Evolutionary conservation across 768 basidiomycete species (phyloP), one percentile per base, ranked within the genome.

Genomic region (Boletus rubropictus): DNA sequence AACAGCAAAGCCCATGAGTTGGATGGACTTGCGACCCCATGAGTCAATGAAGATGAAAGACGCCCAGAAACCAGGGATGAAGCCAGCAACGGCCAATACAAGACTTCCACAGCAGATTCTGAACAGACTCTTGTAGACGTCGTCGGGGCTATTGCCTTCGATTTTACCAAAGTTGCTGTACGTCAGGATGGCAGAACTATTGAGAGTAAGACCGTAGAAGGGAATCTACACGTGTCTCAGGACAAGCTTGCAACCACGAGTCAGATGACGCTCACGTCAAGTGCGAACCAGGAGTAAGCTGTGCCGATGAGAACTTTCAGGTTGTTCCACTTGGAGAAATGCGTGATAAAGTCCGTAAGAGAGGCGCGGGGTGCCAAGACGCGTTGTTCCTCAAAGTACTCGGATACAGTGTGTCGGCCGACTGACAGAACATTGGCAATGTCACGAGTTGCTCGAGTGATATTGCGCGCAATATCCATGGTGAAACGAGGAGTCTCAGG

Each of bases 401-500:
- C 77, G 10, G 81, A 76, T 27, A 65, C 66, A 27, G 66, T 59
- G 58, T 58, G 69, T 11, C 57, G 67, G 18, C 74, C 71, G 18
- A 66, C 70, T 17, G 72, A 68, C 35, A 91, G 57, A 49, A 87
- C 81, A 21, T 72, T 72, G 44, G 79, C 73, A 52, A 91, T 86
- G 55, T 93, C 89, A 41, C 74, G 68, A 3, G 78, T 55, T 8
- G 89, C 91, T 59, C 82, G 85, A 48, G 76, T 69, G 43, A 93
- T 72, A 60, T 93, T 90, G 35, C 71, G 73, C 63, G 89, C 86
- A 52, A 94, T 79, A 72, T 93, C 90, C 85, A 93, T 89, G 50
- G 89, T 94, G 67, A 76, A 82, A 52, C 91, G 89, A 24, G 91
- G 91, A 1, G 90, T 92, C 66, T 94, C 90, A 11, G 89, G 89